Evolutionary conservation across 768 basidiomycete species (phyloP), one percentile per base, ranked within the genome.

Genomic region (Naganishia friedmannii): DNA sequence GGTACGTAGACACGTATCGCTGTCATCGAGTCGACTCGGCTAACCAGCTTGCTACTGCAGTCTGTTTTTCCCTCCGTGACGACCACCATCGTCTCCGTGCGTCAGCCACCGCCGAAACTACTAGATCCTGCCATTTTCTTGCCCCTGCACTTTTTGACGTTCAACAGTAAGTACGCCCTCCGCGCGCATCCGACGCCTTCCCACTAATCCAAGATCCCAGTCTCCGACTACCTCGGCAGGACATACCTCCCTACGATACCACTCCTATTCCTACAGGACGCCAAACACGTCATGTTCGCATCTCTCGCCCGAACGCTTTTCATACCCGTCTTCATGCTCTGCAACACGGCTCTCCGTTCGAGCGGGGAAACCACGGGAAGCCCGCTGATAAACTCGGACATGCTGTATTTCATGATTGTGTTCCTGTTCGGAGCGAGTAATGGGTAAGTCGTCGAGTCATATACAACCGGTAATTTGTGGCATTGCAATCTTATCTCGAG

Each of bases 1-100:
- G 77, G 92, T 92, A 76, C 74, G 88, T 82, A 46, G 5, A 3
- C 2, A 3, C 9, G 2, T 4, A 1, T 42, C 29, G 15, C n/a
- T 31, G 65, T 15, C n/a, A 53, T 23, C 12, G 9, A 7, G 3
- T 10, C 65, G 42, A 17, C 23, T 53, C n/a, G 29, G 29, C 65
- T 70, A 17, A 45, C 31, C 3, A 9, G 42, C 3, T 54, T 1
- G 6, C 21, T 67, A 19, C 21, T 31, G n/a, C 73, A 95, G 93
- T 86, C 92, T 34, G 88, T 94, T 56, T 95, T 86, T 82, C 93
- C 93, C 5, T 86, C 93, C 0, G 89, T 93, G 72, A 93, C 93
- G 2, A 86, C 88, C 3, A 89, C 88, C 0, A 86, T 96, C 65
- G 79, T 81, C 45, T 86, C 93, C 2, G 87, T 86, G 17, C 88